Evolutionary conservation across 495 filamentous ascomycete species (phyloP).

Genomic region (Tuber indicum): DNA sequence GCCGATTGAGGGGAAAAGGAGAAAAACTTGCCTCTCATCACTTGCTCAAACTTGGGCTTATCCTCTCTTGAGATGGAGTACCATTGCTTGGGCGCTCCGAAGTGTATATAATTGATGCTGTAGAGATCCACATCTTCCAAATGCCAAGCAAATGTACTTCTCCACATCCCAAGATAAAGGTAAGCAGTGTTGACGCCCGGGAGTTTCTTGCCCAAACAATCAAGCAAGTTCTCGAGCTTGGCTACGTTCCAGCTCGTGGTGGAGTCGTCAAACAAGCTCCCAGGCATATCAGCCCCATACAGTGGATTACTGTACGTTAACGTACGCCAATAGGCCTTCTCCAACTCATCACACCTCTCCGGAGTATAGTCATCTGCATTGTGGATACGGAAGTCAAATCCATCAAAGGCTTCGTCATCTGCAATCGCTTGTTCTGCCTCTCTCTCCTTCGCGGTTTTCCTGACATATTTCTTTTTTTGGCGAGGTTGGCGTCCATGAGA

Average conservation of each 20-base stretch:
- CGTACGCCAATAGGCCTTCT: constrained; percentile 91
- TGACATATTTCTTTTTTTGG: constrained; percentile 33
- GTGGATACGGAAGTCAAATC: constrained; percentile 80
- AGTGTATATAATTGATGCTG: constrained; percentile 99
- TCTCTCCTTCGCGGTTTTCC: constrained; percentile 47
- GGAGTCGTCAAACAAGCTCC: constrained; percentile 85
- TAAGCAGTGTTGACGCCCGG: constrained; percentile 99
- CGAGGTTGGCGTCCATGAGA: constrained; percentile 33
- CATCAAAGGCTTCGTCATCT: constrained; percentile 62
- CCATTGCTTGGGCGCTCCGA: constrained; percentile 98
- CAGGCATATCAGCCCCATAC: constrained; percentile 95
- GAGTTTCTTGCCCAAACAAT: constrained; percentile 89
- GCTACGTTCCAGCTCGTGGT: constrained; percentile 89
- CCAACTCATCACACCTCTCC: constrained; percentile 87
- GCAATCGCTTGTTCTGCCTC: constrained; percentile 47
- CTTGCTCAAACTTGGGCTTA: constrained; percentile 85
- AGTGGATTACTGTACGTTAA: constrained; percentile 88
- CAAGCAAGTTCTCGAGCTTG: constrained; percentile 84
- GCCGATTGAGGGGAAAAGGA: background rate
- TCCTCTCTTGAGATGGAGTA: constrained; percentile 97
- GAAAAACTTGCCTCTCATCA: constrained; percentile 67
- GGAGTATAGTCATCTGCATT: constrained; percentile 75
- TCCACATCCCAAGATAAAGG: constrained; percentile 98
- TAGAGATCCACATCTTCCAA: constrained; percentile 97
- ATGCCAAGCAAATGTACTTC: constrained; percentile 98